Conservation (phyloP, 2,329 filamentous ascomycete species). For the Lecanoromycetidae sp. region DNA sequence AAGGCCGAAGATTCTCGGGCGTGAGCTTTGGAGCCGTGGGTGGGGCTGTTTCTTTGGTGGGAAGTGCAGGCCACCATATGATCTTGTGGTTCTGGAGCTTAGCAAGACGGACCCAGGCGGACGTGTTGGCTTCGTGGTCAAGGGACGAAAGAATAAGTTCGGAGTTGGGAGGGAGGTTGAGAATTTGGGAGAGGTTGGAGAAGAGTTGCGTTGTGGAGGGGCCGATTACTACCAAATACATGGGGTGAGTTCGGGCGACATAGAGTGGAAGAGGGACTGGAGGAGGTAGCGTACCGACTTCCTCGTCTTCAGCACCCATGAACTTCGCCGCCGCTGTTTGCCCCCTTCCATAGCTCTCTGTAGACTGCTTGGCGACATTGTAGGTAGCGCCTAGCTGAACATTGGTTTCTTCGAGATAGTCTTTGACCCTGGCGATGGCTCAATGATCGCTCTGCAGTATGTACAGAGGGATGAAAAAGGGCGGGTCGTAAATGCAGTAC, state of each 20-base stretch:
- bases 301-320: slow-evolving; percentile 53
- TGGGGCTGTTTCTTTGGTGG: neutral
- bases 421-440: slow-evolving; percentile 38
- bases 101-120: slow-evolving; percentile 60
- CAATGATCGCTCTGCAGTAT: no score
- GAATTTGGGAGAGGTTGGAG: slow-evolving; percentile 52
- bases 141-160: slow-evolving; percentile 60
- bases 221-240: slow-evolving; percentile 49
- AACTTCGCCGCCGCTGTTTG: slow-evolving; percentile 56
- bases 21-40: slow-evolving; percentile 46
- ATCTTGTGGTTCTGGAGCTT: slow-evolving; percentile 46
- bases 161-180: slow-evolving; percentile 36
- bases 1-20: slow-evolving; percentile 41
- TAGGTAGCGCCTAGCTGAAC: slow-evolving; percentile 68
- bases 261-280: neutral
- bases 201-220: slow-evolving; percentile 65
- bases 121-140: slow-evolving; percentile 69
- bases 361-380: slow-evolving; percentile 46
- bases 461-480: neutral
- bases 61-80: slow-evolving; percentile 53
- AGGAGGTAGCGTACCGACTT: slow-evolving; percentile 41
- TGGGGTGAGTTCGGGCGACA: neutral
- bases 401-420: slow-evolving; percentile 56
- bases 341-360: slow-evolving; percentile 46
- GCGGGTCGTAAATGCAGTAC: neutral